These are phyloP conservation scores for Aspergillus latus DNA, from an alignment of 2,329 filamentous ascomycete genomes.

Conservation along the genomic window DNA sequence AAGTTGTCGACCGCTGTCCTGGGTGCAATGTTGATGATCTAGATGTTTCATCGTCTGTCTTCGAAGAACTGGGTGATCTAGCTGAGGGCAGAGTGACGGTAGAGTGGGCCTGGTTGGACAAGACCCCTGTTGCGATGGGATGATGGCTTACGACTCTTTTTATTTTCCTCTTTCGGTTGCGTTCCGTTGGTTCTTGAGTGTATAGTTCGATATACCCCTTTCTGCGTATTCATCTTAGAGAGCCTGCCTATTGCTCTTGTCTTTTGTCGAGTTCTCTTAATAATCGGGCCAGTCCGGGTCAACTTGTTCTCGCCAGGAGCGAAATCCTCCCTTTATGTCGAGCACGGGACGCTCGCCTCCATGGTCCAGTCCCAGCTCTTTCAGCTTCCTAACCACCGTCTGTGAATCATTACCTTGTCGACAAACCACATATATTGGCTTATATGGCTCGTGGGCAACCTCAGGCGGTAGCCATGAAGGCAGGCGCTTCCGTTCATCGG, in stretches of 20 bases:
- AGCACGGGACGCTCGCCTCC: conserved; percentile 36
- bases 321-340: conserved; percentile 45
- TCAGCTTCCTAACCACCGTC: conserved; percentile 44
- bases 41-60: conserved; percentile 52
- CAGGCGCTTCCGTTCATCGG: conserved; percentile 8
- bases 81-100: conserved; percentile 50
- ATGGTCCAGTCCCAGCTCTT: conserved; percentile 38
- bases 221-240: conserved; percentile 1
- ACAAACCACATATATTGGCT: conserved; percentile 48
- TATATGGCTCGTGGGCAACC: conserved; percentile 24
- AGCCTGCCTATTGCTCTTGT: not conserved
- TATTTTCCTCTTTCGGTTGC: not conserved
- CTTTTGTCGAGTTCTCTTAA: conserved; percentile 16
- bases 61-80: conserved; percentile 48
- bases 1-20: conserved; percentile 67
- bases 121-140: conserved; percentile 28
- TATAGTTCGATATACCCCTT: conserved; percentile 10
- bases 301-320: conserved; percentile 45
- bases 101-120: conserved; percentile 53
- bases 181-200: not conserved
- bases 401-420: conserved; percentile 53
- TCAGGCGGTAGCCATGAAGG: conserved; percentile 32
- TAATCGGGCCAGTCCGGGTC: conserved; percentile 46
- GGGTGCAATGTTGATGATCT: conserved; percentile 52
- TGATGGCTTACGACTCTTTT: conserved; percentile 1